Evolutionary conservation across 805 yeast species (phyloP).

Genomic region (Soucietia sequanensis): DNA sequence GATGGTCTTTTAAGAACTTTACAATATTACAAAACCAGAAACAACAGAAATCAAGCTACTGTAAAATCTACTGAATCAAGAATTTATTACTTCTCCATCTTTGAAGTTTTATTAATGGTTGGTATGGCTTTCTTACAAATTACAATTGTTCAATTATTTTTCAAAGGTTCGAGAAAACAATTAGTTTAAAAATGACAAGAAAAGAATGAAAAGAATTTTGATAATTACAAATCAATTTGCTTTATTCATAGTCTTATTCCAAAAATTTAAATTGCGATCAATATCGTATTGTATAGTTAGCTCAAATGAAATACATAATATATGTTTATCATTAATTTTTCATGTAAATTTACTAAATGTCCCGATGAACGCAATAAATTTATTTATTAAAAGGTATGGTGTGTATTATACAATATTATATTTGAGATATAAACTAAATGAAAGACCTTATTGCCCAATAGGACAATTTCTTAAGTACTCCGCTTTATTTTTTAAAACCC

Average conservation of each 20-base stretch:
- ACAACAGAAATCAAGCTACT: constrained; percentile 86
- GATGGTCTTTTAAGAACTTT: constrained; percentile 56
- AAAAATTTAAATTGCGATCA: no score
- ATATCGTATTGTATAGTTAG: no score
- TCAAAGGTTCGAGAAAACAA: constrained; percentile 69
- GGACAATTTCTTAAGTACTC: constrained; percentile 78
- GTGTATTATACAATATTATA: constrained; percentile 1
- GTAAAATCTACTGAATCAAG: constrained; percentile 78
- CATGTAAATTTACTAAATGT: no score
- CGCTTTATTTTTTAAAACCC: constrained; percentile 82
- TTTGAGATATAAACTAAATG: constrained; percentile 1
- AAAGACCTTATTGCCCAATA: constrained; percentile 55
- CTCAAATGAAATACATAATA: no score
- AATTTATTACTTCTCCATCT: constrained; percentile 70
- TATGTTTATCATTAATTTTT: no score
- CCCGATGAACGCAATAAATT: no score
- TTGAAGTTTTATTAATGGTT: constrained; percentile 71
- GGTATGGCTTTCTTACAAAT: constrained; percentile 73
- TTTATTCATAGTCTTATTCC: no score
- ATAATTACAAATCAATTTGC: no score
- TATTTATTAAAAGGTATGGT: no score
- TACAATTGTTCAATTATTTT: constrained; percentile 64
- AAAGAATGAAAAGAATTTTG: not conserved
- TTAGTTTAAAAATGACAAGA: constrained; percentile 38
- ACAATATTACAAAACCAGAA: constrained; percentile 86